Conservation (phyloP, 768 basidiomycete species). For the Trametes sanguinea region DNA sequence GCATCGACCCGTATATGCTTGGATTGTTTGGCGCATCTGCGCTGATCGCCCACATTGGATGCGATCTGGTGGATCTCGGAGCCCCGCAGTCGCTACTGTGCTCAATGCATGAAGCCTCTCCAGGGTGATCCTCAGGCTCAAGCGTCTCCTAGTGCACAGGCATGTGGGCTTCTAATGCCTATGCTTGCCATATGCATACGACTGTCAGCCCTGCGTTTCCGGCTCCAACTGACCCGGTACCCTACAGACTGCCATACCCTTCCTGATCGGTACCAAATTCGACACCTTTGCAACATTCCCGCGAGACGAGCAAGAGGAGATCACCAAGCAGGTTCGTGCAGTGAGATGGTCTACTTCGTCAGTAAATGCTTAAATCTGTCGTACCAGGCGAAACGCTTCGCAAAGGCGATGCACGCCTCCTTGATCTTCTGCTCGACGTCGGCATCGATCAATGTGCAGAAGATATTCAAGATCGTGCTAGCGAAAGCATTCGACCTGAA, state of each 20-base stretch:
- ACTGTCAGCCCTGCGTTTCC: background rate
- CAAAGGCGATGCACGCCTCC: conserved; percentile 99
- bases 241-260: conserved; percentile 91
- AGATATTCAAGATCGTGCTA: conserved; percentile 98
- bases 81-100: too few species aligned
- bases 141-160: too few species aligned
- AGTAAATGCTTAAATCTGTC: background rate
- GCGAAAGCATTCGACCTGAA: conserved; percentile 98
- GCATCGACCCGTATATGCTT: too few species aligned
- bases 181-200: background rate
- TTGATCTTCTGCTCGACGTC: conserved; percentile 99
- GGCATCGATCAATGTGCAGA: conserved; percentile 99
- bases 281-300: conserved; percentile 96
- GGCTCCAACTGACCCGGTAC: background rate
- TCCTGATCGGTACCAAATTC: conserved; percentile 98
- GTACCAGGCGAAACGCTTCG: conserved; percentile 90
- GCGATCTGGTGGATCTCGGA: too few species aligned
- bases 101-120: too few species aligned
- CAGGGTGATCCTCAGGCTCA: too few species aligned
- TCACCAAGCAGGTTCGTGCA: conserved; percentile 87
- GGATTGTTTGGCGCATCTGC: too few species aligned
- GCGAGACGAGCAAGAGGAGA: conserved; percentile 98
- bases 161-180: too few species aligned
- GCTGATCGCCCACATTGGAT: too few species aligned
- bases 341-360: background rate